A percentile compares a stretch with the other conserved stretches of the same genome.
phyloP scores from a whole-genome alignment of 1,284 basidiomycete species.

The Volvariella volvacea region DNA sequence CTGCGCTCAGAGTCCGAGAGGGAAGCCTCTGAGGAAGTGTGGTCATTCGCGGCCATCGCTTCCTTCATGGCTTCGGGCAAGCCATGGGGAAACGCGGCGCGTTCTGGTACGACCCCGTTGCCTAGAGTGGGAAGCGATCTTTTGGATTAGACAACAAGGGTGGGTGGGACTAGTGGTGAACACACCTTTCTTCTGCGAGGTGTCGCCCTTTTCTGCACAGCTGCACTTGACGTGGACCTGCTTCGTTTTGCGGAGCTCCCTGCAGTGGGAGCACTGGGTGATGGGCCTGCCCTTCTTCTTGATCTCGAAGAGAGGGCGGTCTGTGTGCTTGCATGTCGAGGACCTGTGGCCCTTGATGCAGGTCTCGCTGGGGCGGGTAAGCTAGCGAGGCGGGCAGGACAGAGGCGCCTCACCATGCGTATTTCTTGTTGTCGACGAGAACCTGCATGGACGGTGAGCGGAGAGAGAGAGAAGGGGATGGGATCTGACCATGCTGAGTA shows the following conservation, averaged over 20 bases:
- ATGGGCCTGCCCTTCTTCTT: slow-evolving; percentile 84
- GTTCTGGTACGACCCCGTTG: slow-evolving; percentile 47
- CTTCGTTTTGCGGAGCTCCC: slow-evolving; percentile 69
- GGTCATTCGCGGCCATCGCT: slow-evolving; percentile 38
- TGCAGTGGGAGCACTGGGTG: slow-evolving; percentile 77
- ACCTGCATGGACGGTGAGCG: slow-evolving; percentile 38
- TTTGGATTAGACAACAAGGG: slow-evolving; percentile 36
- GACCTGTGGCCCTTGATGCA: slow-evolving; percentile 89
- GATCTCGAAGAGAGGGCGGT: slow-evolving; percentile 78
- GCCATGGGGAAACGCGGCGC: slow-evolving; percentile 68
- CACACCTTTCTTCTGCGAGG: slow-evolving; percentile 48
- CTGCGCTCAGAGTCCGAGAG: slow-evolving; percentile 47
- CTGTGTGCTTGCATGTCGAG: slow-evolving; percentile 74
- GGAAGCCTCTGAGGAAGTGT: slow-evolving; percentile 31
- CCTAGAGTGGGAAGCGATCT: slow-evolving; percentile 36
- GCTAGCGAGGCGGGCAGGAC: neutral
- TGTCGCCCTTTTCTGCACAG: slow-evolving; percentile 39
- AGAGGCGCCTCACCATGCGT: slow-evolving; percentile 55
- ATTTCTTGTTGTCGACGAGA: slow-evolving; percentile 74
- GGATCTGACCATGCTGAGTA: slow-evolving; percentile 31
- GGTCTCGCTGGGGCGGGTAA: slow-evolving; percentile 53
- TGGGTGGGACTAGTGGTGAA: slow-evolving; percentile 9
- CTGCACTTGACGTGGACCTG: slow-evolving; percentile 71
- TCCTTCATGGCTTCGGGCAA: slow-evolving; percentile 58
- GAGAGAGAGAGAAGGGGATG: slow-evolving; percentile 4